Percentiles rank a stretch among this genome's conserved stretches.
phyloP scores from a whole-genome alignment of 2,329 filamentous ascomycete species.

The Lojkania enalia region DNA sequence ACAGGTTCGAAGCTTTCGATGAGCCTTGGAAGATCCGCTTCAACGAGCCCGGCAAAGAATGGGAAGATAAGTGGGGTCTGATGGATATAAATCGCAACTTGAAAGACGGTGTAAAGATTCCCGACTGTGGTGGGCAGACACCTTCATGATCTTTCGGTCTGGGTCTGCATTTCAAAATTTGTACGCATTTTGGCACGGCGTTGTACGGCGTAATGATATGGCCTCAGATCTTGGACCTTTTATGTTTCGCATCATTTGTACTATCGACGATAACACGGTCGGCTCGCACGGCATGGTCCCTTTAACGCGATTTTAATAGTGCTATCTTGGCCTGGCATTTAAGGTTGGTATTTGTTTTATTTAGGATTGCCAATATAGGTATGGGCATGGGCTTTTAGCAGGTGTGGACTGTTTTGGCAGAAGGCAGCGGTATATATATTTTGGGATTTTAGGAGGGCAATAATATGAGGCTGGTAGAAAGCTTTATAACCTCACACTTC shows the following conservation, averaged over 20 bases:
- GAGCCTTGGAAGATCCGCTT: conserved; percentile 90
- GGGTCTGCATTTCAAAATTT: conserved; percentile 2
- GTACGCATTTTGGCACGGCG: not conserved
- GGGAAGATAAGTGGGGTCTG: conserved; percentile 96
- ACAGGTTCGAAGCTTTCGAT: conserved; percentile 88
- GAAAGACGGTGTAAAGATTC: conserved; percentile 82
- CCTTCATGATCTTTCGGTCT: conserved; percentile 37
- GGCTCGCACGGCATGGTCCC: not conserved
- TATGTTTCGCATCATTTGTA: not conserved
- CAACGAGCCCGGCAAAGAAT: conserved; percentile 67
- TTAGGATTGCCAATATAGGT: too few relatives aligned
- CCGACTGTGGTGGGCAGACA: conserved; percentile 79
- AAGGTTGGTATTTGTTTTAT: too few relatives aligned
- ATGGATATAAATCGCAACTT: conserved; percentile 84
- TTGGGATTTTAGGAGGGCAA: too few relatives aligned
- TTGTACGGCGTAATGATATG: not conserved
- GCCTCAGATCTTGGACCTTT: not conserved
- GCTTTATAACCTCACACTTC: too few relatives aligned
- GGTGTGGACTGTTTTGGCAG: too few relatives aligned
- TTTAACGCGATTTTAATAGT: too few relatives aligned
- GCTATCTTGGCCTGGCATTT: too few relatives aligned
- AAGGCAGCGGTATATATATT: too few relatives aligned
- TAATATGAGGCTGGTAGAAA: too few relatives aligned
- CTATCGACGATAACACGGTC: not conserved
- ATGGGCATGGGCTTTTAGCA: too few relatives aligned